Percentiles rank a stretch among this genome's conserved stretches.
phyloP scores from a whole-genome alignment of 768 basidiomycete species.

The Leucocoprinus birnbaumii region DNA sequence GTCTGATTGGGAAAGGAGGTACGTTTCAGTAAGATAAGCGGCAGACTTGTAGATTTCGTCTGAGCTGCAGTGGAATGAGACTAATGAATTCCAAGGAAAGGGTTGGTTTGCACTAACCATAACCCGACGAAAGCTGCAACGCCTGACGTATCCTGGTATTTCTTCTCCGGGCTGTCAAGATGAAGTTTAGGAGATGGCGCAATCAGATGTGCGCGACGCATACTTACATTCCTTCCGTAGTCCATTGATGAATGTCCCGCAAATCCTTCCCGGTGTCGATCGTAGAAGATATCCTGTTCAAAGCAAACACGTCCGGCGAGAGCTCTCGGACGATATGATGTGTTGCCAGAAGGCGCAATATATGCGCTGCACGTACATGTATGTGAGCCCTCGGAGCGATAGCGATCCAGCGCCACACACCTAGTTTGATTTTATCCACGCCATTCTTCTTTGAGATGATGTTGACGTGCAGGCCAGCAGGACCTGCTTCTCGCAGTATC shows the following conservation, averaged over 20 bases:
- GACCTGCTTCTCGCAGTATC: conserved; percentile 64
- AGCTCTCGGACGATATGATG: conserved; percentile 74
- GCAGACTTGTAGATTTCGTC: conserved; percentile 79
- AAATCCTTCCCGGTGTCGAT: conserved; percentile 66
- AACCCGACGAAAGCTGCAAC: conserved; percentile 70
- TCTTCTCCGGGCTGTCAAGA: conserved; percentile 48
- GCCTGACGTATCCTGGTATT: conserved; percentile 65
- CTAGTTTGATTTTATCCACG: conserved; percentile 48
- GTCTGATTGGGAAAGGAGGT: conserved; percentile 36
- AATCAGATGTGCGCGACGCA: not conserved
- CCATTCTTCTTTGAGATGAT: conserved; percentile 41
- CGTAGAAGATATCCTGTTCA: conserved; percentile 66
- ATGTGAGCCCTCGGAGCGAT: not conserved
- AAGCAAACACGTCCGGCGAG: conserved; percentile 67
- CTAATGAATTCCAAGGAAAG: not conserved
- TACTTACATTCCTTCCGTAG: conserved; percentile 38
- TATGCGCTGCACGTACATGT: conserved; percentile 48
- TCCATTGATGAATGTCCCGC: conserved; percentile 38
- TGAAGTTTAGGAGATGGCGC: not conserved
- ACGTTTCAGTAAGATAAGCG: conserved; percentile 72
- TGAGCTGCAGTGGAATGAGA: conserved; percentile 38
- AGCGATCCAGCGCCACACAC: conserved; percentile 25
- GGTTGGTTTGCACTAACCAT: conserved; percentile 42
- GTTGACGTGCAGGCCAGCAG: conserved; percentile 46
- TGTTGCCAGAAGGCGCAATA: conserved; percentile 72